phyloP scores from a whole-genome alignment of 805 yeast species.

The Saccharomycopsis fibuligera region DNA sequence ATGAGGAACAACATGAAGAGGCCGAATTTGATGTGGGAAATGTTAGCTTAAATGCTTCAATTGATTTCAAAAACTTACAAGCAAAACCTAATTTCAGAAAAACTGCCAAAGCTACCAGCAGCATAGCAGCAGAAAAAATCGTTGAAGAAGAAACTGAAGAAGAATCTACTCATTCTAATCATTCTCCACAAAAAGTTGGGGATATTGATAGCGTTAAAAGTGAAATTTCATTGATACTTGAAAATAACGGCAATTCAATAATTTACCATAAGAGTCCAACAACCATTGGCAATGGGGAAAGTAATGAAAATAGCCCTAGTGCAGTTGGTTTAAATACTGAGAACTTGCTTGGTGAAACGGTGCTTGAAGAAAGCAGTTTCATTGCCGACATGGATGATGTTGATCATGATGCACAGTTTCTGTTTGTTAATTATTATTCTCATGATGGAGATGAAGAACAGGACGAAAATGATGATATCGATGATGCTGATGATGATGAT shows the following conservation, averaged over 20 bases:
- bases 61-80: conserved; percentile 7
- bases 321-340: not conserved
- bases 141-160: not conserved
- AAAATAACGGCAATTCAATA: not conserved
- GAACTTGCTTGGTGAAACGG: not conserved
- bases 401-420: not conserved
- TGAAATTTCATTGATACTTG: not conserved
- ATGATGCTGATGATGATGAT: not conserved
- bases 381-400: not conserved
- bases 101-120: not conserved
- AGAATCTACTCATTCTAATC: not conserved
- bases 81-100: not conserved
- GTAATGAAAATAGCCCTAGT: no score
- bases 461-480: not conserved
- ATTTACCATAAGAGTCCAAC: not conserved
- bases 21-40: conserved; percentile 9
- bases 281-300: not conserved
- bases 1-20: not conserved
- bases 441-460: not conserved
- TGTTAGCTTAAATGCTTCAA: conserved; percentile 13
- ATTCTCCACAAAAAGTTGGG: not conserved
- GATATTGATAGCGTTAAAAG: not conserved
- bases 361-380: conserved; percentile 6
- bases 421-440: not conserved
- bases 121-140: not conserved